Evolutionary conservation across 306 rosid species (phyloP).

Genomic region (Pueraria montana): DNA sequence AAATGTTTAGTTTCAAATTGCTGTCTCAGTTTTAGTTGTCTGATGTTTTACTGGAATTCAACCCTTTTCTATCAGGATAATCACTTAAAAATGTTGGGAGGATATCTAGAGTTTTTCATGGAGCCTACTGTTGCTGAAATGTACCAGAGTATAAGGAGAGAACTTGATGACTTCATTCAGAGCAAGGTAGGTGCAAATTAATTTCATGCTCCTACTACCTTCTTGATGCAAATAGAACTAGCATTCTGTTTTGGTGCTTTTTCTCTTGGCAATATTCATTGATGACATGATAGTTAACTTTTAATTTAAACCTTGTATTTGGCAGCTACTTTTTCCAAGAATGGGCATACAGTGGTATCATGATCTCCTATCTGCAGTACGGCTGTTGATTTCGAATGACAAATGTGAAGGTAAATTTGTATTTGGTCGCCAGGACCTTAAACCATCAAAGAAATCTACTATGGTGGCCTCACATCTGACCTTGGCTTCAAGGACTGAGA

Average conservation of each 20-base stretch:
- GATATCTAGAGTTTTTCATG: conserved; percentile 93
- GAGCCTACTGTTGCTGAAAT: conserved; percentile 79
- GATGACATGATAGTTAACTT: not conserved
- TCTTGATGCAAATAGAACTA: conserved; percentile 23
- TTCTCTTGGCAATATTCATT: conserved; percentile 7
- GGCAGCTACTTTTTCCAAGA: conserved; percentile 81
- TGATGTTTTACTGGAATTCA: conserved; percentile 26
- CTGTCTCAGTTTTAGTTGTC: conserved; percentile 22
- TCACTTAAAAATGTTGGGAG: conserved; percentile 93
- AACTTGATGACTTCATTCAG: conserved; percentile 87
- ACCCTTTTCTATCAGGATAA: conserved; percentile 72
- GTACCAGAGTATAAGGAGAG: conserved; percentile 71
- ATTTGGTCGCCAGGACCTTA: conserved; percentile 70
- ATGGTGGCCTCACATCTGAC: conserved; percentile 55
- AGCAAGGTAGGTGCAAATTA: conserved; percentile 69
- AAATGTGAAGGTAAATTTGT: conserved; percentile 77
- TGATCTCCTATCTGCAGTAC: conserved; percentile 82
- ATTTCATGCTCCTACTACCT: conserved; percentile 38
- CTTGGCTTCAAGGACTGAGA: conserved; percentile 81
- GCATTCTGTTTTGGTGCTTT: conserved; percentile 39
- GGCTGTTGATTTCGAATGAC: conserved; percentile 73
- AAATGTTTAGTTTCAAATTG: conserved; percentile 13
- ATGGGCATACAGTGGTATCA: conserved; percentile 69
- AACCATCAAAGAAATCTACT: conserved; percentile 57
- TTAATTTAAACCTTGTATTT: conserved; percentile 34